Conservation (phyloP, 306 rosid genomes). For the Cucumis sativus region Cucumber_9930_V3 NC_026655.2:556501-557000, state of each 20-base stretch:
- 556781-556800: background rate
- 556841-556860: background rate
- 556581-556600: conserved; percentile 13
- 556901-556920: background rate
- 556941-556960: conserved; percentile 34
- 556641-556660: conserved; percentile 5
- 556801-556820: background rate
- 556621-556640: background rate
- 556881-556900: background rate
- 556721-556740: conserved; percentile 1
- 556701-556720: conserved; percentile 7
- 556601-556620: conserved; percentile 7
- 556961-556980: conserved; percentile 44
- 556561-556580: conserved; percentile 7
- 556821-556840: background rate
- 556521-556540: background rate
- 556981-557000: conserved; percentile 71
- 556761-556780: conserved; percentile 3
- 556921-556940: background rate
- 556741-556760: conserved; percentile 15
- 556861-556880: background rate
- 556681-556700: conserved; percentile 10
- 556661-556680: conserved; percentile 5
- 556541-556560: background rate
- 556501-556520: background rate